Percentiles rank a stretch among this genome's conserved stretches.
phyloP scores from a whole-genome alignment of 163 green algal genomes.

The Volvox carteri region DNA sequence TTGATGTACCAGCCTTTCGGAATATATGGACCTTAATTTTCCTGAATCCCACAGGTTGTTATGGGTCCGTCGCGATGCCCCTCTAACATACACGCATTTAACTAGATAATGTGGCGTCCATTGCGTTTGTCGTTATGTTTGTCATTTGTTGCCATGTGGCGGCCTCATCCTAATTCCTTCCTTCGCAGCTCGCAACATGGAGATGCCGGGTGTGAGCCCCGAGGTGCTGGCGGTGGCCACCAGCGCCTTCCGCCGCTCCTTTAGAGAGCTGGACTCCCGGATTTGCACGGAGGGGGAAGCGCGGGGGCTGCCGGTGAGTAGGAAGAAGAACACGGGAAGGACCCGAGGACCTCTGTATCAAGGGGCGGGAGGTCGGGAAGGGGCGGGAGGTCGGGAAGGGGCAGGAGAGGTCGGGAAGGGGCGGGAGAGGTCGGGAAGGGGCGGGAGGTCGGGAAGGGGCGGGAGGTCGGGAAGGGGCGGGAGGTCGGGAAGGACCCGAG shows the following conservation, averaged over 20 bases:
- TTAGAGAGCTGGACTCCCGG: background rate
- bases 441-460: too few relatives aligned
- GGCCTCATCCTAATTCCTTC: too few relatives aligned
- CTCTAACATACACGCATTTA: background rate
- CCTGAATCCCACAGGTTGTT: background rate
- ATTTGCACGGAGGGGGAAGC: slow-evolving; percentile 8
- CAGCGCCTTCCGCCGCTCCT: background rate
- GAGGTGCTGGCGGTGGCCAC: slow-evolving; percentile 8
- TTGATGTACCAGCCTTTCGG: background rate
- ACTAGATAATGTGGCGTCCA: background rate
- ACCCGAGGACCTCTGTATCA: background rate
- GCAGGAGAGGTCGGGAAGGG: background rate
- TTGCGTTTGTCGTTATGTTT: background rate
- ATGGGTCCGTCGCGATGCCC: background rate
- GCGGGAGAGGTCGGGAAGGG: too few relatives aligned
- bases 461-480: too few relatives aligned
- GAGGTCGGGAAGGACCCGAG: too few relatives aligned
- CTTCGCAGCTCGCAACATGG: slow-evolving; percentile 36
- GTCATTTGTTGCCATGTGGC: background rate
- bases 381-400: background rate
- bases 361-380: background rate
- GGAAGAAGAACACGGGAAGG: background rate
- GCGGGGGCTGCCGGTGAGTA: too few relatives aligned
- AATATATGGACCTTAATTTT: background rate
- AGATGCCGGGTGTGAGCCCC: background rate